Evolutionary conservation across 164 flowering plant species (phyloP).

Genomic region (Magnolia changhungtana): DNA sequence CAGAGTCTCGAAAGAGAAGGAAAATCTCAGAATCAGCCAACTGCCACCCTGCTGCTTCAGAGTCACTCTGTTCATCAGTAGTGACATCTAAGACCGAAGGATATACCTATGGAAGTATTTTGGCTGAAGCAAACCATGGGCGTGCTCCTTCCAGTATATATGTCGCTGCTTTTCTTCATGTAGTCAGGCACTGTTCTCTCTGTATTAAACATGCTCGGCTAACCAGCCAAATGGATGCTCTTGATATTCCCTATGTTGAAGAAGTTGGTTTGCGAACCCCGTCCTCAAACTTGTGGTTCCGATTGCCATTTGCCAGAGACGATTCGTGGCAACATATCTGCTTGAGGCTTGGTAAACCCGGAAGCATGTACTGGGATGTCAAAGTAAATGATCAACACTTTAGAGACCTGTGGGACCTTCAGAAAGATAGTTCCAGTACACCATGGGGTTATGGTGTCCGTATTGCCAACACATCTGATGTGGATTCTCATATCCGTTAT

Average conservation of each 20-base stretch:
- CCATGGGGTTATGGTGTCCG: conserved; percentile 93
- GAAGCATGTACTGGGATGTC: conserved; percentile 96
- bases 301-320: conserved; percentile 71
- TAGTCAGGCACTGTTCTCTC: conserved; percentile 88
- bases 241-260: conserved; percentile 89
- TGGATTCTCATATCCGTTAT: conserved; percentile 90
- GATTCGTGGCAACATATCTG: conserved; percentile 86
- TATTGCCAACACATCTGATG: conserved; percentile 87
- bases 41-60: conserved; percentile 26
- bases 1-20: conserved; percentile 48
- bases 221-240: conserved; percentile 95
- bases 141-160: conserved; percentile 73
- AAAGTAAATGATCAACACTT: conserved; percentile 92
- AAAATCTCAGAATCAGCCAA: conserved; percentile 35
- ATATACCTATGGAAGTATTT: conserved; percentile 61
- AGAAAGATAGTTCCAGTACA: conserved; percentile 62
- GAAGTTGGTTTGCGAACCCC: conserved; percentile 72
- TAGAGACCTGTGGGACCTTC: conserved; percentile 95
- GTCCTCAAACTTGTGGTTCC: conserved; percentile 87
- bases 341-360: conserved; percentile 92
- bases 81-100: conserved; percentile 38
- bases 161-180: conserved; percentile 84
- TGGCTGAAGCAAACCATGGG: conserved; percentile 92
- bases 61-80: conserved; percentile 27
- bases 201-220: conserved; percentile 89